A percentile compares a stretch with the other conserved stretches of the same genome.
These are phyloP conservation scores for Heritiera littoralis DNA, from an alignment of 345 rosid genomes.

Conservation along the genomic window DNA sequence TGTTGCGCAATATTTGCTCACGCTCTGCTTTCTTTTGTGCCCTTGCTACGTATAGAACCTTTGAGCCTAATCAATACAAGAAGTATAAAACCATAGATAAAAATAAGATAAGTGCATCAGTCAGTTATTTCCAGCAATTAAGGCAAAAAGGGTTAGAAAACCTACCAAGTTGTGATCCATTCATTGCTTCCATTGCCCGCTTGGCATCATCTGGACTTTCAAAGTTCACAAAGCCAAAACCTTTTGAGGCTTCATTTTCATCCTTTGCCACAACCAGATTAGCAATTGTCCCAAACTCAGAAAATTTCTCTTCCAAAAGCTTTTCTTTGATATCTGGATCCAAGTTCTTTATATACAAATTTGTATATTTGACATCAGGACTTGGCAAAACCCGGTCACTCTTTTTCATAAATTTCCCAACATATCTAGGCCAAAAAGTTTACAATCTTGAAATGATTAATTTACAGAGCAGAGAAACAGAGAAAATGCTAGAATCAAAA, in stretches of 20 bases:
- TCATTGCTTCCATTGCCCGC: conserved; percentile 55
- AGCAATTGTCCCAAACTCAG: conserved; percentile 60
- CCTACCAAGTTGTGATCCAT: conserved; percentile 60
- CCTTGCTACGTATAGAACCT: conserved; percentile 64
- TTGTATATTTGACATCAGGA: conserved; percentile 60
- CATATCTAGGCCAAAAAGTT: conserved; percentile 42
- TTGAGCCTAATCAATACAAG: conserved; percentile 48
- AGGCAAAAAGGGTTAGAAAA: conserved; percentile 3
- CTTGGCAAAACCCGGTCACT: conserved; percentile 49
- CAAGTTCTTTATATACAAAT: conserved; percentile 66
- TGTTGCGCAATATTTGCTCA: conserved; percentile 47
- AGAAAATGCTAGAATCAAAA: neutral
- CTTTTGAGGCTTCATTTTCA: conserved; percentile 50
- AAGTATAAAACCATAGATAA: neutral
- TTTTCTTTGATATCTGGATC: conserved; percentile 58
- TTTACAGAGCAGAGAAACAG: neutral
- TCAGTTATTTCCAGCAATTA: conserved; percentile 5
- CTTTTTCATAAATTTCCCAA: conserved; percentile 59
- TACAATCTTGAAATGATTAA: neutral
- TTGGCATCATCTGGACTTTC: conserved; percentile 62
- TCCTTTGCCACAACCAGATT: conserved; percentile 53
- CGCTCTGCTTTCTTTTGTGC: conserved; percentile 86
- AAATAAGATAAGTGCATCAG: conserved; percentile 2
- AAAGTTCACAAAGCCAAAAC: conserved; percentile 67
- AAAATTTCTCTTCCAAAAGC: conserved; percentile 48